phyloP scores from a whole-genome alignment of 306 rosid species.

The Medicago lupulina region DNA sequence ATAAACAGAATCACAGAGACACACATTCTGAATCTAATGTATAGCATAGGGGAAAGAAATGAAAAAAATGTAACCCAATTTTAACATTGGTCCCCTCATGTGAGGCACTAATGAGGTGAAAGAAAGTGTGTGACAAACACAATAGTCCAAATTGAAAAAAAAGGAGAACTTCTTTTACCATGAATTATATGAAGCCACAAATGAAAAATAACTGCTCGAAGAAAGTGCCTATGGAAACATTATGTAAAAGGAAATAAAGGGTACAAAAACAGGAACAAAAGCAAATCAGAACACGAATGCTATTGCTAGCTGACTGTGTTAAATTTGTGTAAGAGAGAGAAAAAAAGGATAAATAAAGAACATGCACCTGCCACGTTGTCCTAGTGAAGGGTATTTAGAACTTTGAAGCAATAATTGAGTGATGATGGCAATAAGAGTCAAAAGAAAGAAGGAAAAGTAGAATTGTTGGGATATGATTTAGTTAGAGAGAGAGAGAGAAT shows the following conservation, averaged over 20 bases:
- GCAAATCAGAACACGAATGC: constrained; percentile 38
- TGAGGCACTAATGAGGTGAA: constrained; percentile 46
- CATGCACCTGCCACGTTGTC: constrained; percentile 49
- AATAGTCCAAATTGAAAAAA: constrained; percentile 51
- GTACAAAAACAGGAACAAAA: constrained; percentile 47
- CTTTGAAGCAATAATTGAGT: constrained; percentile 57
- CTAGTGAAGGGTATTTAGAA: constrained; percentile 31
- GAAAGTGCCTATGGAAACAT: constrained; percentile 50
- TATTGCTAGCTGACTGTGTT: constrained; percentile 45
- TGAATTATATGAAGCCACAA: constrained; percentile 51
- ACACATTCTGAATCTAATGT: constrained; percentile 44
- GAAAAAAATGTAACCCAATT: constrained; percentile 37
- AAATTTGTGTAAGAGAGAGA: constrained; percentile 3
- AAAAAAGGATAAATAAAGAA: constrained; percentile 13
- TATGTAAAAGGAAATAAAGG: constrained; percentile 50
- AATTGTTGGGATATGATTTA: constrained; percentile 36
- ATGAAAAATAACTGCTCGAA: constrained; percentile 47
- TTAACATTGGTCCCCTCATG: constrained; percentile 58
- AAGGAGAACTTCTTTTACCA: constrained; percentile 48
- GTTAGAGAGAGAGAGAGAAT: constrained; percentile 26
- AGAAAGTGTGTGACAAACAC: constrained; percentile 49
- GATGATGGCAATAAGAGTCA: constrained; percentile 50
- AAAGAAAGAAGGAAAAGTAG: constrained; percentile 43
- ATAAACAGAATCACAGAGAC: constrained; percentile 39
- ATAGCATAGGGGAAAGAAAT: constrained; percentile 37